These are phyloP conservation scores for Fonsecaea nubica DNA, from an alignment of 2,329 filamentous ascomycete genomes.

Conservation along the genomic window DNA sequence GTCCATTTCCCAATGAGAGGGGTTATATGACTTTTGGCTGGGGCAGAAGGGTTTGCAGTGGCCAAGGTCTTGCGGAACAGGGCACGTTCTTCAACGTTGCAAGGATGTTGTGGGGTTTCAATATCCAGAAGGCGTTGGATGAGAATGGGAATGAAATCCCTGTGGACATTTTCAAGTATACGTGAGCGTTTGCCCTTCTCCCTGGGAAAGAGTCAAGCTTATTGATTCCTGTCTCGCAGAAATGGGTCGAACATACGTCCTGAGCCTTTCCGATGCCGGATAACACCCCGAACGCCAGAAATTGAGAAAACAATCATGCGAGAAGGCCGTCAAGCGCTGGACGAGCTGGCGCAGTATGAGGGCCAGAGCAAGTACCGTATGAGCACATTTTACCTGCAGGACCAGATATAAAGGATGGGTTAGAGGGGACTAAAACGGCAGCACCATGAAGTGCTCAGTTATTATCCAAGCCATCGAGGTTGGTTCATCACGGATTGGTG, in stretches of 20 bases:
- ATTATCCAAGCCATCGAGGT: too few species aligned
- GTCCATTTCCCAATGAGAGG: conserved; percentile 49
- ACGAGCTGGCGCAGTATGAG: conserved; percentile 59
- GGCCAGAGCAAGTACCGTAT: conserved; percentile 65
- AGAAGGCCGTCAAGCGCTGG: conserved; percentile 60
- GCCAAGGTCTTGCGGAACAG: conserved; percentile 43
- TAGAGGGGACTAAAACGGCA: not conserved
- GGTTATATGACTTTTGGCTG: conserved; percentile 63
- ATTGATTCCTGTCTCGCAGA: too few species aligned
- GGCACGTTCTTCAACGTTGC: conserved; percentile 61
- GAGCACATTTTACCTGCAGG: conserved; percentile 58
- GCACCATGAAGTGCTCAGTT: too few species aligned
- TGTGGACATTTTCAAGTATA: conserved; percentile 65
- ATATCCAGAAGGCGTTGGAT: conserved; percentile 34
- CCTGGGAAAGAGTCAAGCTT: too few species aligned
- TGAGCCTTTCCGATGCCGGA: conserved; percentile 61
- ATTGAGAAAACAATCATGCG: conserved; percentile 59
- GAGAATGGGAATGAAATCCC: conserved; percentile 54
- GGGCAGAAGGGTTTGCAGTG: conserved; percentile 52
- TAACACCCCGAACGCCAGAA: conserved; percentile 57
- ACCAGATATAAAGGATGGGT: conserved; percentile 16
- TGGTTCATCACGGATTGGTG: too few species aligned
- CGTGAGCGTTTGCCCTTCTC: not conserved
- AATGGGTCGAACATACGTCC: conserved; percentile 67
- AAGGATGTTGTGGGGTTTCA: conserved; percentile 50